These are phyloP conservation scores for Paramecium biaurelia DNA, from an alignment of 73 alveolate genomes.

Conservation along the genomic window DNA sequence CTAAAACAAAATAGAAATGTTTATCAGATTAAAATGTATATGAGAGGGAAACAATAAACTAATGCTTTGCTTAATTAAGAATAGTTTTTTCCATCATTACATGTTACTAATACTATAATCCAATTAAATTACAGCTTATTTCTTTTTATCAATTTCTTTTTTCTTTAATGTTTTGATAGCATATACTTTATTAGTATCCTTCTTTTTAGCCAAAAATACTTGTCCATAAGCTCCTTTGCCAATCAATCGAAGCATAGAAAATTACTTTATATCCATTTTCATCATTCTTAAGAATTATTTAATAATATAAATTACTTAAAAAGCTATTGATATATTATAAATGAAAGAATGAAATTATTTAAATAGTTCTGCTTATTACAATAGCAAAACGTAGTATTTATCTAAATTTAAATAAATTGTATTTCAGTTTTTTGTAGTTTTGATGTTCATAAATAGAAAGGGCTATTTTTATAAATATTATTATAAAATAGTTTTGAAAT, in stretches of 20 bases:
- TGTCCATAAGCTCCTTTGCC: slow-evolving; percentile 65
- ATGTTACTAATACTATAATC: slow-evolving; percentile 54
- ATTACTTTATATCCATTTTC: not conserved
- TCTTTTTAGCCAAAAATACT: slow-evolving; percentile 57
- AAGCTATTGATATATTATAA: not conserved
- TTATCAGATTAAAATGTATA: slow-evolving; percentile 91
- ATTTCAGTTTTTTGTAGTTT: not conserved
- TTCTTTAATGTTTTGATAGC: slow-evolving; percentile 54
- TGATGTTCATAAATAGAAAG: not conserved
- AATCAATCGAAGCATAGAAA: not conserved
- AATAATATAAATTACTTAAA: not conserved
- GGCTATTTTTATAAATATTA: not conserved
- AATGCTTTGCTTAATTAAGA: slow-evolving; percentile 80
- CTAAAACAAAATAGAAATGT: slow-evolving; percentile 80
- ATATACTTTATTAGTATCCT: not conserved
- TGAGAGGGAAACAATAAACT: slow-evolving; percentile 88
- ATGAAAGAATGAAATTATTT: not conserved
- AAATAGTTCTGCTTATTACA: too few relatives aligned
- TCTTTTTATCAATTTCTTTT: not conserved
- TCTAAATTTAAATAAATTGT: not conserved
- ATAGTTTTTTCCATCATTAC: slow-evolving; percentile 93
- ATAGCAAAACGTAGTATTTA: too few relatives aligned
- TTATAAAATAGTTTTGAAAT: not conserved
- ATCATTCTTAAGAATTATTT: not conserved
- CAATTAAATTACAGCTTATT: not conserved